Conservation (phyloP, 441 rosid genomes). For the Cnidoscolus chayamansa region DNA sequence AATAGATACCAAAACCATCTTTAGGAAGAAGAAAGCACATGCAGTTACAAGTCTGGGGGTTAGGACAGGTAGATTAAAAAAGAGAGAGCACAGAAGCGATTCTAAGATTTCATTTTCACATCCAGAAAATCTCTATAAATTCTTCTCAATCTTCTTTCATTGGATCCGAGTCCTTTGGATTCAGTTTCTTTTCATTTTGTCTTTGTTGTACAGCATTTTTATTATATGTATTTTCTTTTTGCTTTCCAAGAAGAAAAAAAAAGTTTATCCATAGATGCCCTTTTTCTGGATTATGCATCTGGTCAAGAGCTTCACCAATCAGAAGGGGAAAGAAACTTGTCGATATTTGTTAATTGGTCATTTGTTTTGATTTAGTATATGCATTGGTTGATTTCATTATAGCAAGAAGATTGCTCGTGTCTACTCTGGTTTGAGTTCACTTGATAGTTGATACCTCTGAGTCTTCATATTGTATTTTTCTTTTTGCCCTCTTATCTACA, state of each 20-base stretch:
- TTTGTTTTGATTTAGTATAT: background rate
- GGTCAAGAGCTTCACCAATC: background rate
- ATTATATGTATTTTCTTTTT: background rate
- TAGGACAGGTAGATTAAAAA: background rate
- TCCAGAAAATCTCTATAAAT: conserved; percentile 8
- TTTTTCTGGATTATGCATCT: background rate
- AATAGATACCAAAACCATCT: background rate
- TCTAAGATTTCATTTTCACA: conserved; percentile 11
- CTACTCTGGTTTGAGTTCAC: background rate
- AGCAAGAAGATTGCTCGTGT: background rate
- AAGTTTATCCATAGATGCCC: background rate
- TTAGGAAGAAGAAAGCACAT: conserved; percentile 5
- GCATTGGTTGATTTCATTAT: background rate
- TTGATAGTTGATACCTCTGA: background rate
- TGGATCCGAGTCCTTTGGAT: background rate
- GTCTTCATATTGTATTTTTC: no score
- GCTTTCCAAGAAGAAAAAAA: background rate
- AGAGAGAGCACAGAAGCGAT: background rate
- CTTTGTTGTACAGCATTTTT: background rate
- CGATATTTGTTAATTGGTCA: background rate
- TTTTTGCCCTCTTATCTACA: background rate
- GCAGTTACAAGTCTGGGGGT: background rate
- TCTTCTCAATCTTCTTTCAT: background rate
- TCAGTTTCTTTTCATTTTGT: background rate
- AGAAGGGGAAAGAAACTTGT: background rate